Conservation (phyloP, 225 moss, liverwort and hornwort genomes). For the Straminergon stramineum region DNA sequence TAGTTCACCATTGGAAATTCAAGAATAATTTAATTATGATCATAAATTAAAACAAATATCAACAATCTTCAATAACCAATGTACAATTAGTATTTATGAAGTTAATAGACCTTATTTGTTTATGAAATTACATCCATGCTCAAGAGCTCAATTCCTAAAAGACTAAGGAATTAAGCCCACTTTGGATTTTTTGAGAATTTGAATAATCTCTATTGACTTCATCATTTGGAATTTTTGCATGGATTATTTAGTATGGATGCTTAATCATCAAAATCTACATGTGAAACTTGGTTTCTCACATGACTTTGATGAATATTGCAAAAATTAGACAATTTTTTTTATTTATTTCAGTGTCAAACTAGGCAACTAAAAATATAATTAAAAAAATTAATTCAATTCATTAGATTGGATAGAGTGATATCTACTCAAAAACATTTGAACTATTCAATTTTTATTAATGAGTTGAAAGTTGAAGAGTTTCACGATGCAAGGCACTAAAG, state of each 20-base stretch:
- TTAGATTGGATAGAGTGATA: neutral
- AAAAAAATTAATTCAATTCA: neutral
- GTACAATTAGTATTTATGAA: neutral
- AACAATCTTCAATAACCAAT: neutral
- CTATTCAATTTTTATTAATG: neutral
- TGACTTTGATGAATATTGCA: neutral
- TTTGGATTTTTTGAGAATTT: neutral
- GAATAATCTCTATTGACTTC: neutral
- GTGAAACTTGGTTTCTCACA: rapidly evolving
- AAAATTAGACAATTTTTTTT: neutral
- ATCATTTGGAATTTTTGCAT: neutral
- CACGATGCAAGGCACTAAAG: neutral
- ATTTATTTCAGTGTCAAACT: neutral
- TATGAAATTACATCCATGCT: neutral
- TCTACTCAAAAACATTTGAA: neutral
- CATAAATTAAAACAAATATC: neutral
- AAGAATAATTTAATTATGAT: neutral
- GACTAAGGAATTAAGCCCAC: neutral
- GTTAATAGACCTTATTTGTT: neutral
- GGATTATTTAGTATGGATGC: neutral
- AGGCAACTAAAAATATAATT: rapidly evolving
- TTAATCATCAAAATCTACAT: neutral
- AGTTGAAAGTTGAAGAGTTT: neutral
- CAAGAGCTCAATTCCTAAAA: neutral
- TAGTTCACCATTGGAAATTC: neutral